Percentiles rank a stretch among this genome's conserved stretches.
phyloP scores from a whole-genome alignment of 305 asterid species.

The Caryopteris hybrid region DNA sequence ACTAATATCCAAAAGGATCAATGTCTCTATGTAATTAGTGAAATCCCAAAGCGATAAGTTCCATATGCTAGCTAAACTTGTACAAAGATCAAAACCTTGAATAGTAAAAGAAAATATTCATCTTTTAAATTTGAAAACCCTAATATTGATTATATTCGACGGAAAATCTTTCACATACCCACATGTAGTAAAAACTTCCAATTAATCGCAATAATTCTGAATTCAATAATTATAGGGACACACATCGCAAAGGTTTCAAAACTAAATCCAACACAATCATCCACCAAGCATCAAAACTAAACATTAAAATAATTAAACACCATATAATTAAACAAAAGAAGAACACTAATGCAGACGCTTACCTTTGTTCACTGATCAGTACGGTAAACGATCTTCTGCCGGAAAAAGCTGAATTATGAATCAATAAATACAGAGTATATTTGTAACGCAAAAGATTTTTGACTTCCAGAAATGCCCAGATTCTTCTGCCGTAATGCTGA shows the following conservation, averaged over 20 bases:
- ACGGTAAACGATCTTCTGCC: not conserved
- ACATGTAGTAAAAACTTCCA: not conserved
- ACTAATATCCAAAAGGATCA: not conserved
- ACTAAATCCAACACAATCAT: not conserved
- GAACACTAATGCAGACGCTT: not conserved
- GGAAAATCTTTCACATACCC: not conserved
- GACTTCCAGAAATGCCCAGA: slow-evolving; percentile 26
- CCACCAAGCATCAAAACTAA: not conserved
- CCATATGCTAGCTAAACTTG: not conserved
- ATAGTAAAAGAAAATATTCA: not conserved
- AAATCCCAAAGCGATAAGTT: not conserved
- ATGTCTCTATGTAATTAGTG: not conserved
- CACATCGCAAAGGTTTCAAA: not conserved
- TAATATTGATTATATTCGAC: not conserved
- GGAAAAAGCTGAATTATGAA: not conserved
- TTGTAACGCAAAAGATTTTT: not conserved
- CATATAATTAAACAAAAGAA: not conserved
- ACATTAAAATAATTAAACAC: not conserved
- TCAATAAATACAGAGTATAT: not conserved
- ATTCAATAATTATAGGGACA: not conserved
- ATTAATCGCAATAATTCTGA: not conserved
- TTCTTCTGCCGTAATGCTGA: not conserved
- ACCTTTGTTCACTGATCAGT: slow-evolving; percentile 15
- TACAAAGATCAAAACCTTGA: not conserved
- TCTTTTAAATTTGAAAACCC: slow-evolving; percentile 11